Evolutionary conservation across 768 basidiomycete species (phyloP), one percentile per base, ranked within the genome.

Genomic region (Guyanaporus albipodus): DNA sequence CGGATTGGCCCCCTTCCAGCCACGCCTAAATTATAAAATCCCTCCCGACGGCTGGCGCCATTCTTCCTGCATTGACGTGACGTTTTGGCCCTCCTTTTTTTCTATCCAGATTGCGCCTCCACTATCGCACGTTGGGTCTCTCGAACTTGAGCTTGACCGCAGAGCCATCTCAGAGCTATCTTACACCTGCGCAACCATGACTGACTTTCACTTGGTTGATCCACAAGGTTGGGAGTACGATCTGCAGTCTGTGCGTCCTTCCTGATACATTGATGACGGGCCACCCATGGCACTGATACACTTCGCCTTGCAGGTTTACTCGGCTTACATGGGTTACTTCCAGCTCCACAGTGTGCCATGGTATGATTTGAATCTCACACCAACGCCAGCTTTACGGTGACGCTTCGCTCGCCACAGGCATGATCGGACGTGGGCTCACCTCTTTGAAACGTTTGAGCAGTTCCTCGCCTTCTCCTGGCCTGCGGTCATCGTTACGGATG

Each of bases 391-490:
- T 11, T 41, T 23, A 11, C 21, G 27, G 31, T 54, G 19, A 59
- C 23, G 1, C 18, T 27, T 49, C 4, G 28, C 18, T 19, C 26
- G 1, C 15, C 34, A 3, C 39, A 87, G 87, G 87, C 85, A 85
- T 53, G 87, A 91, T 44, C 77, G 82, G 44, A 76, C 85, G 22
- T 91, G 88, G 89, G 84, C 85, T 4, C 78, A 82, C 39, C 70
- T 85, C 28, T 91, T 91, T 67, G 78, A 82, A 38, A 78, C 84
- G 0, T 91, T 91, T 59, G 85, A 87, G 38, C 80, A 78, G 23
- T 91, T 91, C 63, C 73, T 91, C 28, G 73, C 77, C 11, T 91
- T 90, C 63, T 86, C 84, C 32, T 91, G 88, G 89, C 89, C 89
- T 5, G 80, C 78, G 15, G 83, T 91, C 50, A 81, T 81, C 1